phyloP scores from a whole-genome alignment of 345 rosid species.

The Lagerstroemia speciosa region DNA sequence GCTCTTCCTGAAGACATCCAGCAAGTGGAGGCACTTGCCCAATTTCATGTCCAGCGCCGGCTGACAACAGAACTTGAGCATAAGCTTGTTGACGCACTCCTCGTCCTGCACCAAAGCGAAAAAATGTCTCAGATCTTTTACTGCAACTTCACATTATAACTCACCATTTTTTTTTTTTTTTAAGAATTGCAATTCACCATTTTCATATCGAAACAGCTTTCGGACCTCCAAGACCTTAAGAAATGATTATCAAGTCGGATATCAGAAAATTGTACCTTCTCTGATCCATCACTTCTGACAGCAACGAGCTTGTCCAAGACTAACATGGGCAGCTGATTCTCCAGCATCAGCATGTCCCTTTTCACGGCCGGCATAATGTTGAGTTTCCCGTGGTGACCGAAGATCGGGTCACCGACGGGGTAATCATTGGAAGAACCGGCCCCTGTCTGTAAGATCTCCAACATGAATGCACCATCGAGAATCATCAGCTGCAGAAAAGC shows the following conservation, averaged over 20 bases:
- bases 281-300: background rate
- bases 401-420: conserved; percentile 2
- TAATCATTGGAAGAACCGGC: too few relatives aligned
- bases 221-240: too few relatives aligned
- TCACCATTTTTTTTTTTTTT: too few relatives aligned
- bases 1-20: conserved; percentile 1
- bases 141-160: background rate
- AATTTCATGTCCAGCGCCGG: background rate
- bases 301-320: conserved; percentile 6
- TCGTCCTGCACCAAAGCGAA: background rate
- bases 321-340: conserved; percentile 11
- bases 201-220: too few relatives aligned
- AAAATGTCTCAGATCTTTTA: background rate
- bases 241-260: too few relatives aligned
- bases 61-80: background rate
- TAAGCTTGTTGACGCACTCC: background rate
- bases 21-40: background rate
- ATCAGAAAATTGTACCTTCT: too few relatives aligned
- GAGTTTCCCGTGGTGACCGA: conserved; percentile 2
- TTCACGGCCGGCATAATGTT: background rate
- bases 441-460: background rate
- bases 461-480: conserved; percentile 13
- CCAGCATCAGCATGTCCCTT: conserved; percentile 10
- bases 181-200: too few relatives aligned
- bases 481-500: conserved; percentile 8